These are phyloP conservation scores for Eurotiales sp. DNA, from an alignment of 2,329 filamentous ascomycete species.

Conservation along the genomic window DNA sequence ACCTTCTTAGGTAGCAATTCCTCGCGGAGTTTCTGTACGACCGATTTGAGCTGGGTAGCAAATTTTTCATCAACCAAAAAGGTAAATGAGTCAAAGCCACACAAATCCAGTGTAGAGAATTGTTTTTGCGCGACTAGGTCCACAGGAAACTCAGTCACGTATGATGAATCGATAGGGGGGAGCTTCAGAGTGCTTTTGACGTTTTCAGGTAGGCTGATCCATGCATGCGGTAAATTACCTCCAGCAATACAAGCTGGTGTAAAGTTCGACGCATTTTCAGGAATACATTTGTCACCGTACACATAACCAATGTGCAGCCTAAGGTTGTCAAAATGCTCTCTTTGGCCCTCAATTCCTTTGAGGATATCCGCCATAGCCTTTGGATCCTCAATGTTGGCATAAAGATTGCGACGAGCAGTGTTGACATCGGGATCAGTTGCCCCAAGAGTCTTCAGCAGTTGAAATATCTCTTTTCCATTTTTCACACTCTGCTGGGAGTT, in stretches of 20 bases:
- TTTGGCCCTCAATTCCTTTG: conserved; percentile 32
- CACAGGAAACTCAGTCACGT: conserved; percentile 28
- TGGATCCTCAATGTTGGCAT: conserved; percentile 26
- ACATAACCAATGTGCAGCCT: conserved; percentile 46
- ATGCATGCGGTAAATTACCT: conserved; percentile 41
- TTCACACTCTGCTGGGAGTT: conserved; percentile 44
- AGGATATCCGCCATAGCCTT: conserved; percentile 14
- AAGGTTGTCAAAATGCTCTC: conserved; percentile 44
- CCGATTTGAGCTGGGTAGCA: conserved; percentile 13
- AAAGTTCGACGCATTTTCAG: conserved; percentile 36
- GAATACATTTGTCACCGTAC: conserved; percentile 33
- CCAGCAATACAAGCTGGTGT: conserved; percentile 35
- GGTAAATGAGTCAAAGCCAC: conserved; percentile 29
- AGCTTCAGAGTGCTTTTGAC: conserved; percentile 14
- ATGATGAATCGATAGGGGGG: conserved; percentile 31
- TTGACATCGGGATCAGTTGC: conserved; percentile 26
- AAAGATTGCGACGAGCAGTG: conserved; percentile 27
- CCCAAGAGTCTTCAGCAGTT: conserved; percentile 37
- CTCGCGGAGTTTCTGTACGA: background rate
- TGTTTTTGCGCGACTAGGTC: conserved; percentile 24
- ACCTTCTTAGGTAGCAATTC: background rate
- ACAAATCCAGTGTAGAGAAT: conserved; percentile 38
- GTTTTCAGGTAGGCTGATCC: conserved; percentile 24
- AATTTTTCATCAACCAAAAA: conserved; percentile 21
- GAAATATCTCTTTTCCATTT: conserved; percentile 43